Evolutionary conservation across 176 grass and related monocot genomes (phyloP).

Genomic region (Echinochloa phyllopogon): DNA sequence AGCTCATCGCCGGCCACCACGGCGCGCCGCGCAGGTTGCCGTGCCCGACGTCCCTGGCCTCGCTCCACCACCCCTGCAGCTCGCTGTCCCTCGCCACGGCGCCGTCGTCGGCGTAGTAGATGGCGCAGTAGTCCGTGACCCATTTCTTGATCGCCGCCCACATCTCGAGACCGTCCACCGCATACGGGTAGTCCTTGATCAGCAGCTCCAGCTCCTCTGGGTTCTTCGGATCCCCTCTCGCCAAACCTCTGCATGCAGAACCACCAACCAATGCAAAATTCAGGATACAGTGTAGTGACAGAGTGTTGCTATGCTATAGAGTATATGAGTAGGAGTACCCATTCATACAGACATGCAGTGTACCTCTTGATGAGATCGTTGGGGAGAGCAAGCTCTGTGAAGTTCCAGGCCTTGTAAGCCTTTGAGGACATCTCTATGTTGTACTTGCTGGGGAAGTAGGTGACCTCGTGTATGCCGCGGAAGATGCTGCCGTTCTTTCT

Average conservation of each 20-base stretch:
- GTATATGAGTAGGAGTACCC: too few species aligned
- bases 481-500: neutral
- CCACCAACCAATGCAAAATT: too few species aligned
- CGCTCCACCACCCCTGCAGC: conserved; percentile 66
- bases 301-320: too few species aligned
- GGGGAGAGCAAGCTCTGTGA: conserved; percentile 51
- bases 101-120: conserved; percentile 40
- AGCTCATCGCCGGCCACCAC: conserved; percentile 53
- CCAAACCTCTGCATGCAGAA: conserved; percentile 45
- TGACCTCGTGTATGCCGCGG: conserved; percentile 40
- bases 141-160: conserved; percentile 53
- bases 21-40: conserved; percentile 59
- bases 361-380: conserved; percentile 55
- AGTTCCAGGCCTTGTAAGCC: conserved; percentile 50
- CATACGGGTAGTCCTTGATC: conserved; percentile 60
- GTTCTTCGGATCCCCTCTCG: conserved; percentile 45
- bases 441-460: conserved; percentile 46
- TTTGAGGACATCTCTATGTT: conserved; percentile 42
- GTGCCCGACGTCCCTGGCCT: conserved; percentile 61
- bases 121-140: conserved; percentile 30
- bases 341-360: too few species aligned
- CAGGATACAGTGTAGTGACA: too few species aligned
- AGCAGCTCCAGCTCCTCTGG: conserved; percentile 47
- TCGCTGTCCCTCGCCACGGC: conserved; percentile 45
- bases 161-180: conserved; percentile 46